Evolutionary conservation across 1,284 basidiomycete species (phyloP).

Genomic region (Caloboletus firmus): DNA sequence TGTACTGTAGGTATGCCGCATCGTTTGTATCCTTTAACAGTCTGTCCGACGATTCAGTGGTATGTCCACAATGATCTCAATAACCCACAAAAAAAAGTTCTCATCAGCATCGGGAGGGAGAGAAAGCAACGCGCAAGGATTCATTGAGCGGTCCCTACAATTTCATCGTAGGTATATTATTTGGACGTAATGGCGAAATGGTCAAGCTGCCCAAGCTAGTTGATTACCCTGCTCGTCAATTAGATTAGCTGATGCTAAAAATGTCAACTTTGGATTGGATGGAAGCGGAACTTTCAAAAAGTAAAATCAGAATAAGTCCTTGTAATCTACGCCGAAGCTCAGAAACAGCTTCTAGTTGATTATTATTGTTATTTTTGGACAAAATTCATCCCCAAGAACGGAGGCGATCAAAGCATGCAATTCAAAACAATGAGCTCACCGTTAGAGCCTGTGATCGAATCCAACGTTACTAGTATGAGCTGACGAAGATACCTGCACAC

Average conservation of each 20-base stretch:
- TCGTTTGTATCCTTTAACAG: slow-evolving; percentile 7
- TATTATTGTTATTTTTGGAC: slow-evolving; percentile 45
- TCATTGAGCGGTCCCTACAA: neutral
- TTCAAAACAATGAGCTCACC: slow-evolving; percentile 13
- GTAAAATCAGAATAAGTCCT: slow-evolving; percentile 18
- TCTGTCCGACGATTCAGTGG: neutral
- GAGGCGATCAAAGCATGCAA: neutral
- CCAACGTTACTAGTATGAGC: too few relatives aligned
- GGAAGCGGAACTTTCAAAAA: neutral
- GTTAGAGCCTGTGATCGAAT: rapidly evolving
- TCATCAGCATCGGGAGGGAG: neutral
- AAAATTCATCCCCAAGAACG: slow-evolving; percentile 32
- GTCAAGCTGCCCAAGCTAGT: neutral
- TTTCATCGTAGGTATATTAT: neutral
- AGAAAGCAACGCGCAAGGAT: neutral
- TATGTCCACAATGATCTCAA: too few relatives aligned
- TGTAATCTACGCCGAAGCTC: slow-evolving; percentile 66
- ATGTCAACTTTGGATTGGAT: neutral
- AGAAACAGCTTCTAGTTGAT: slow-evolving; percentile 88
- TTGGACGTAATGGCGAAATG: neutral
- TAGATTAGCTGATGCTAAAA: neutral
- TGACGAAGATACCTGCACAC: slow-evolving; percentile 2
- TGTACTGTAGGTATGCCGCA: neutral
- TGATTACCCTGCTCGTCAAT: too few relatives aligned
- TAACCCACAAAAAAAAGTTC: too few relatives aligned